A percentile compares a stretch with the other conserved stretches of the same genome.
Evolutionary conservation across 805 yeast genomes (phyloP).

Genomic region (Cyberlindnera saturnus): DNA sequence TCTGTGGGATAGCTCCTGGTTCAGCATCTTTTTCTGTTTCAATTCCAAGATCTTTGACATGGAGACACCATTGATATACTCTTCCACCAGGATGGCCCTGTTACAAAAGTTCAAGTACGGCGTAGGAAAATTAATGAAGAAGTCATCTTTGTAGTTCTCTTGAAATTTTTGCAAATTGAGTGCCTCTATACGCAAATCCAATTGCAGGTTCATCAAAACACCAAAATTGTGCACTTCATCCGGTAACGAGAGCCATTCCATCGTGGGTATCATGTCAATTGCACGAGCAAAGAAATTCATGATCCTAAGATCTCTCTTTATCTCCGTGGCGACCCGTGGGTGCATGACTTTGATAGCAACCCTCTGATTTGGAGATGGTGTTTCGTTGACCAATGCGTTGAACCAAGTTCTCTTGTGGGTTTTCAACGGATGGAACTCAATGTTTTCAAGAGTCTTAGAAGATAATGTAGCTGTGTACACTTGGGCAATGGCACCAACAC

Average conservation of each 20-base stretch:
- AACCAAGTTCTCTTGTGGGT: conserved; percentile 19
- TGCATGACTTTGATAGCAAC: conserved; percentile 93
- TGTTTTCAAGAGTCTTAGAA: conserved; percentile 33
- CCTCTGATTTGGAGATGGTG: conserved; percentile 37
- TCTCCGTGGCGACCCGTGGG: conserved; percentile 70
- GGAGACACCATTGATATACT: conserved; percentile 76
- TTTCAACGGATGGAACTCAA: conserved; percentile 20
- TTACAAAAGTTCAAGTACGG: conserved; percentile 64
- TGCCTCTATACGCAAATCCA: conserved; percentile 88
- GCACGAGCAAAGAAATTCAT: conserved; percentile 74
- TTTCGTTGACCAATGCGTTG: conserved; percentile 6
- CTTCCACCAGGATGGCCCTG: conserved; percentile 76
- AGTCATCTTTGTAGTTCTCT: conserved; percentile 51
- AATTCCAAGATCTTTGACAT: conserved; percentile 60
- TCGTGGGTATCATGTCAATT: conserved; percentile 75
- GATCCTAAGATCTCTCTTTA: conserved; percentile 75
- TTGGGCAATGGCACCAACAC: conserved; percentile 99
- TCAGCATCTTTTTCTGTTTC: conserved; percentile 30
- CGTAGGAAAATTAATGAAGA: conserved; percentile 73
- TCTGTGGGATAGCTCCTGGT: conserved; percentile 52
- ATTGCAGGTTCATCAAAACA: conserved; percentile 77
- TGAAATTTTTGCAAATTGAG: conserved; percentile 68
- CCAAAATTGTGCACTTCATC: conserved; percentile 90
- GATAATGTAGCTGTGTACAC: conserved; percentile 74
- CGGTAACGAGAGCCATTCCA: conserved; percentile 97